These are phyloP conservation scores for Cicer cuneatum DNA, from an alignment of 306 rosid genomes.

Conservation along the genomic window DNA sequence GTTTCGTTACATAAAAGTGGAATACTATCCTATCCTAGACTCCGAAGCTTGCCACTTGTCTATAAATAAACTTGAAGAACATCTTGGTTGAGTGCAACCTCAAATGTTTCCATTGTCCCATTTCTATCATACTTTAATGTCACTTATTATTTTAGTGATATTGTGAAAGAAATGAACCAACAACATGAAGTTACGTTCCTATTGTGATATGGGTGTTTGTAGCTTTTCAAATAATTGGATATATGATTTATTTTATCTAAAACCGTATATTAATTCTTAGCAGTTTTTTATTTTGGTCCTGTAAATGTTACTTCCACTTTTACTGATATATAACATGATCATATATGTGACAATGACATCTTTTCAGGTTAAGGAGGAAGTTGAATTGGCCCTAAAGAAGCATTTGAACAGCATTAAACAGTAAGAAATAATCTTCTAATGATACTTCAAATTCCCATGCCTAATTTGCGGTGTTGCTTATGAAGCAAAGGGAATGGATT, in stretches of 20 bases:
- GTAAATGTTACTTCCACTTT: slow-evolving; percentile 30
- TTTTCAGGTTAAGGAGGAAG: slow-evolving; percentile 94
- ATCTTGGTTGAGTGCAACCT: slow-evolving; percentile 29
- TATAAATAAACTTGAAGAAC: slow-evolving; percentile 36
- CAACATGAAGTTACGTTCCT: slow-evolving; percentile 17
- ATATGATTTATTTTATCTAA: slow-evolving; percentile 28
- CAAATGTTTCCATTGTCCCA: slow-evolving; percentile 3
- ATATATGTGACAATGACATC: slow-evolving; percentile 10
- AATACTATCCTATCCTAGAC: slow-evolving; percentile 16
- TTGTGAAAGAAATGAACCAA: slow-evolving; percentile 38
- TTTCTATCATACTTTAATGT: background rate
- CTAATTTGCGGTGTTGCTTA: slow-evolving; percentile 6
- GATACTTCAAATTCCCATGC: slow-evolving; percentile 36
- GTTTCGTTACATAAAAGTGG: slow-evolving; percentile 12
- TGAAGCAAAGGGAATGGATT: slow-evolving; percentile 34
- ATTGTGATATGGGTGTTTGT: background rate
- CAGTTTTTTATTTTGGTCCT: slow-evolving; percentile 32
- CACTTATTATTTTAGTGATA: slow-evolving; percentile 24
- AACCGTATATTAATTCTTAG: slow-evolving; percentile 14
- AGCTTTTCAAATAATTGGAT: background rate
- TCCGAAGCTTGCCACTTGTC: slow-evolving; percentile 20
- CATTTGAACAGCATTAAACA: slow-evolving; percentile 73
- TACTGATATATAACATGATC: slow-evolving; percentile 34
- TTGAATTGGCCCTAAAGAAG: slow-evolving; percentile 81
- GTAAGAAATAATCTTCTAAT: slow-evolving; percentile 60